Evolutionary conservation across 2,329 filamentous ascomycete species (phyloP), one percentile per base, ranked within the genome.

Genomic region (Remersonia thermophila): DNA sequence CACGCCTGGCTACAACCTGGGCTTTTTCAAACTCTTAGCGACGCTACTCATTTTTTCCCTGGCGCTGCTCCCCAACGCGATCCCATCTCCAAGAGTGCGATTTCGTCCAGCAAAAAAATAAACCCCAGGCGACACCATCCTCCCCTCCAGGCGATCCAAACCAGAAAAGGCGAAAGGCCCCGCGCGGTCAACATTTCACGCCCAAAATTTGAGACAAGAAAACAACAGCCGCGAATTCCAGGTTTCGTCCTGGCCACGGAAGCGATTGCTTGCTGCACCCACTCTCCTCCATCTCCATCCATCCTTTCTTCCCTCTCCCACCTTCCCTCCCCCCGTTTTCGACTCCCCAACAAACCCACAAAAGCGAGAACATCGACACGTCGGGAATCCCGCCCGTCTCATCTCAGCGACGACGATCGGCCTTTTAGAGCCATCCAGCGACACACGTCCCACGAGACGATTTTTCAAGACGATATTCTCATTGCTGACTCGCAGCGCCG

Each of bases 121-220:
- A n/a, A n/a, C n/a, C n/a, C n/a, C n/a, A n/a, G n/a, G n/a, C 20
- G 20, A 23, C 20, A 5, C 5, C 9, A 23, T 23, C 9, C 20
- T 23, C 20, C 20, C 20, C 5, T 23, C 9, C 5, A 23, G 20
- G 20, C 20, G 20, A 23, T 32, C 32, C 43, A 30, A 25, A 27
- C 32, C 27, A 16, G 17, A 33, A 39, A 37, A 40, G 44, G 45
- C 45, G 45, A 49, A 47, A n/a, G 42, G 35, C 44, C 47, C 35
- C 31, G 28, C 30, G 23, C 39, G 34, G 37, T 36, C 35, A 38
- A 35, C 36, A 32, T 44, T 42, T 30, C 20, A 29, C 25, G 16
- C 36, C 35, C 30, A 35, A 35, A 47, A 41, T 41, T 44, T 41
- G 39, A 46, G 36, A 45, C 37, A 37, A 37, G 20, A 23, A 23